Evolutionary conservation across 768 basidiomycete genomes (phyloP), one percentile per base, ranked within the genome.

Genomic region (Baorangia bicolor): DNA sequence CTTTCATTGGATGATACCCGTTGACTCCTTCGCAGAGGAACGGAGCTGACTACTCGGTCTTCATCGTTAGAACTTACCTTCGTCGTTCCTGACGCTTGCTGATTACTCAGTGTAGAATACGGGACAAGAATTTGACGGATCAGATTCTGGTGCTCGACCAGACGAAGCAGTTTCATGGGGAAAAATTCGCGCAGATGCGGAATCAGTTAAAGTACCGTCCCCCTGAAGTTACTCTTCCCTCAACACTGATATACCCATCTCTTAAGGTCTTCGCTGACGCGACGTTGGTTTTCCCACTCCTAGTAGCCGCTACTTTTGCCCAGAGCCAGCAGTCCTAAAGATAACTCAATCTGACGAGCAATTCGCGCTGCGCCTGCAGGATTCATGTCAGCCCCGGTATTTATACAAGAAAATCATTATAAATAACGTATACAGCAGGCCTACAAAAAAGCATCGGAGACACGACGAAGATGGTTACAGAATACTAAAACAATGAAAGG

Each of bases 141-240:
- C 94, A 9, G 96, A 98, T 71, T 95, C 95, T 6, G 96, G 96
- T 18, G 95, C 97, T 31, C 79, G 92, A 55, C 97, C 97, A 10
- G 97, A 99, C 64, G 97, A 99, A 73, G 97, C 97, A 1, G 85
- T 99, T 25, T 94, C 92, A 4, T 99, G 97, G 97, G 97, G 97
- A 1, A 99, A 99, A 77, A 98, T 98, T 59, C 83, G 93, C 34
- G 87, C 89, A 13, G 87, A 86, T 10, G 79, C 92, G 5, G 87
- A 92, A 69, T 79, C 90, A 9, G 85, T 94, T 7, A 93, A 96
- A 80, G 93, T 90, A 60, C 18, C 49, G 28, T 11, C 18, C 40
- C 16, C 27, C 12, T 43, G 40, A 11, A 27, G 9, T 14, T 28
- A 34, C n/a, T 23, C 43, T 55, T 38, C 27, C 25, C 44, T 38